Evolutionary conservation across 225 moss, liverwort and hornwort species (phyloP).

Genomic region (Rhytidiadelphus loreus): DNA sequence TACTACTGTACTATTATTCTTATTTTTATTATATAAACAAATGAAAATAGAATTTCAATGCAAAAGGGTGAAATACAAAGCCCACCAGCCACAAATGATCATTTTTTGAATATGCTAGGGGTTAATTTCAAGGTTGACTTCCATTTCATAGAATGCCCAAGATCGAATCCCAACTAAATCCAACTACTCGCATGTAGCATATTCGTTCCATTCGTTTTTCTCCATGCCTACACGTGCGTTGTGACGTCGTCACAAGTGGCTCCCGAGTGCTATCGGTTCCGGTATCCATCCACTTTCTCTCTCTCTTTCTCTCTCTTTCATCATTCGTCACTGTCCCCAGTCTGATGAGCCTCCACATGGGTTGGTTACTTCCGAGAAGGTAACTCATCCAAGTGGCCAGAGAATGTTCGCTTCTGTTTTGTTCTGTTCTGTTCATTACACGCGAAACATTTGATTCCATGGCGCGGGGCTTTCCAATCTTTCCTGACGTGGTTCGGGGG

Average conservation of each 20-base stretch:
- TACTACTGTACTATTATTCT: too few species aligned
- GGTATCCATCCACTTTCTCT: too few species aligned
- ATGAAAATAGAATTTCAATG: too few species aligned
- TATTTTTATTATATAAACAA: too few species aligned
- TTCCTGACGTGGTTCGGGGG: background rate
- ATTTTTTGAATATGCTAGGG: too few species aligned
- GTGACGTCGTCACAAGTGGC: background rate
- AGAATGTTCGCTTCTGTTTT: background rate
- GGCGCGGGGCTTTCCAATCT: background rate
- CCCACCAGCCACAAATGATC: too few species aligned
- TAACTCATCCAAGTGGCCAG: background rate
- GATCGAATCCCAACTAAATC: background rate
- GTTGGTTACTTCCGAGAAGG: background rate
- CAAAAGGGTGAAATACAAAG: too few species aligned
- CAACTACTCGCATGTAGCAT: background rate
- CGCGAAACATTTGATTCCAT: background rate
- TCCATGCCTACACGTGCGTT: background rate
- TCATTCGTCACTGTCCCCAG: too few species aligned
- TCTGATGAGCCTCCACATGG: background rate
- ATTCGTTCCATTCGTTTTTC: background rate
- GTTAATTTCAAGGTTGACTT: background rate
- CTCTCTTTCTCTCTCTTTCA: too few species aligned
- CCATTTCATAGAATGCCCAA: background rate
- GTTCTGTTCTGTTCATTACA: background rate
- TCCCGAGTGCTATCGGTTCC: background rate